Conservation (phyloP, 2,329 filamentous ascomycete genomes). For the Claviceps purpurea region DNA sequence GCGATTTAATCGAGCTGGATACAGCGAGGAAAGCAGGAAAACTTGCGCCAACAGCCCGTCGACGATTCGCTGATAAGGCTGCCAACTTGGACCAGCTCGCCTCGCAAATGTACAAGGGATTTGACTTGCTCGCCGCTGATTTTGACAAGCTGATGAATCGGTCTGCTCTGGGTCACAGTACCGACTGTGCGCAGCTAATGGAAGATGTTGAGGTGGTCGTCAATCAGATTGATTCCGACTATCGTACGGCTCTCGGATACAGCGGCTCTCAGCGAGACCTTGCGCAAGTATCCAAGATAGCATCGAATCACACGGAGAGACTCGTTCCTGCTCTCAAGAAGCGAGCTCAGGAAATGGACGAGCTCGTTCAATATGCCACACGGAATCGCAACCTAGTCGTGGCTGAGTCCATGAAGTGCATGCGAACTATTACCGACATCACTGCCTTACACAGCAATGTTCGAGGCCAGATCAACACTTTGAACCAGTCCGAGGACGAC, state of each 20-base stretch:
- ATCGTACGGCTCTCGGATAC: conserved; percentile 61
- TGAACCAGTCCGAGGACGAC: conserved; percentile 63
- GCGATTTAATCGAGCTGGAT: conserved; percentile 64
- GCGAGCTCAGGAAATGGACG: conserved; percentile 46
- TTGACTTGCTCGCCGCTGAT: conserved; percentile 46
- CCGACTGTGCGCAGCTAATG: conserved; percentile 55
- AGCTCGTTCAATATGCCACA: conserved; percentile 43
- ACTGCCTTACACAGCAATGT: conserved; percentile 62
- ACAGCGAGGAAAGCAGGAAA: conserved; percentile 60
- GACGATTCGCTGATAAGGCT: conserved; percentile 46
- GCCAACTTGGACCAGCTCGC: conserved; percentile 48
- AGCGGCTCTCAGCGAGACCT: conserved; percentile 48
- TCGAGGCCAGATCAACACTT: conserved; percentile 55
- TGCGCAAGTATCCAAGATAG: conserved; percentile 49
- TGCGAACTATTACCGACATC: conserved; percentile 71
- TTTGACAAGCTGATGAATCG: conserved; percentile 47
- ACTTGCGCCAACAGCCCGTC: conserved; percentile 43
- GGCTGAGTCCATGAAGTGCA: conserved; percentile 53
- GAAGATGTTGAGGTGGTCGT: conserved; percentile 77
- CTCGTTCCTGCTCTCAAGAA: conserved; percentile 45
- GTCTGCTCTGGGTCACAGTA: conserved; percentile 41
- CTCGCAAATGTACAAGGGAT: conserved; percentile 45
- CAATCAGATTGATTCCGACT: conserved; percentile 78
- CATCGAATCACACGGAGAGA: conserved; percentile 48
- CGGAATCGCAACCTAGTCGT: conserved; percentile 57